phyloP scores from a whole-genome alignment of 768 basidiomycete genomes.

The Rubroboletus pulcherrimus region DNA sequence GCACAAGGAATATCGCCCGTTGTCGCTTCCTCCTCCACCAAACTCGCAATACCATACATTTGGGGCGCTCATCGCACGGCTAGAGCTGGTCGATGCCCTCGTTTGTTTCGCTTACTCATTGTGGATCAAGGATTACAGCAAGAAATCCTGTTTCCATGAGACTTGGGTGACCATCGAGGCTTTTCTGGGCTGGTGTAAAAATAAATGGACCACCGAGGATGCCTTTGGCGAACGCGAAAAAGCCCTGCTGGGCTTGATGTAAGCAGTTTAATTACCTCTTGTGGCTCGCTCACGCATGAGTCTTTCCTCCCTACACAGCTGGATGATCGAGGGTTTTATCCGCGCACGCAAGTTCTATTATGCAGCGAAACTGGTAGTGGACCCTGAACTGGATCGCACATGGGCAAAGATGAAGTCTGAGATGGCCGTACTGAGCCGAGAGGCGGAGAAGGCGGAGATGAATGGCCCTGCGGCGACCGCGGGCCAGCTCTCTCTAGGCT shows the following conservation, averaged over 20 bases:
- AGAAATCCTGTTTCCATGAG: conserved; percentile 50
- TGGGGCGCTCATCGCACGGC: conserved; percentile 69
- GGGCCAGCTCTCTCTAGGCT: conserved; percentile 24
- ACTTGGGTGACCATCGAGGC: conserved; percentile 69
- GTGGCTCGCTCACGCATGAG: conserved; percentile 26
- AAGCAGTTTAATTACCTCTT: conserved; percentile 34
- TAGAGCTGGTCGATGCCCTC: conserved; percentile 79
- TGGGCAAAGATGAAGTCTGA: conserved; percentile 33
- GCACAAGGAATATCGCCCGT: conserved; percentile 60
- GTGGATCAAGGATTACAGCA: conserved; percentile 71
- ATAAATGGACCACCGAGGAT: conserved; percentile 54
- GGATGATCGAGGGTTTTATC: conserved; percentile 77
- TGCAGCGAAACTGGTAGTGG: conserved; percentile 30
- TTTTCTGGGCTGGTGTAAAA: conserved; percentile 69
- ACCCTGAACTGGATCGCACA: conserved; percentile 34
- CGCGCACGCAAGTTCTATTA: conserved; percentile 49
- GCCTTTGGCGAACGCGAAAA: conserved; percentile 45
- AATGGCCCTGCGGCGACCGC: conserved; percentile 24
- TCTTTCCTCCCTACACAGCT: conserved; percentile 41
- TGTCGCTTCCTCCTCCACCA: conserved; percentile 59
- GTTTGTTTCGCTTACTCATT: conserved; percentile 80
- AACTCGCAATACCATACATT: conserved; percentile 72
- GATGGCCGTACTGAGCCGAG: conserved; percentile 30
- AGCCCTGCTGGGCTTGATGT: conserved; percentile 78
- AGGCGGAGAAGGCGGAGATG: conserved; percentile 36